Evolutionary conservation across 306 rosid genomes (phyloP), one percentile per base, ranked within the genome.

Genomic region (Parietaria judaica): DNA sequence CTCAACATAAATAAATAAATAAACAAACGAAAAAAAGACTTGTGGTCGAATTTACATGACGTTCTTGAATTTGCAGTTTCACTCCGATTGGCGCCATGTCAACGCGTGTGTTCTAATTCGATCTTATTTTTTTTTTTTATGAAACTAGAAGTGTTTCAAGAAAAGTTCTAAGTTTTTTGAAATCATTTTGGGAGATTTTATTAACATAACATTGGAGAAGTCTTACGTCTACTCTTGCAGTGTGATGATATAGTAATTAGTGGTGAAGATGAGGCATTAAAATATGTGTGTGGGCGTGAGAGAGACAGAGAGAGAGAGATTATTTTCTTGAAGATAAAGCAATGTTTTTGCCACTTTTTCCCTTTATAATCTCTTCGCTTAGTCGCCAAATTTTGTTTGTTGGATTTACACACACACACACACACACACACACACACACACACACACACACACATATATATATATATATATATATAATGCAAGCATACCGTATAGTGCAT

Each of bases 301-400:
- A n/a, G n/a, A n/a, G n/a, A n/a, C n/a, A n/a, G n/a, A n/a, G n/a
- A n/a, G n/a, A n/a, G n/a, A n/a, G 8, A 58, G 35, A 6, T 41
- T 11, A 8, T 12, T 52, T 17, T 48, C 83, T 80, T 82, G 72
- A 79, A 72, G 76, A 63, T 57, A 69, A 77, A 79, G 57, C 76
- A 70, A 58, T 56, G 4, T 50, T 49, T 16, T 64, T 49, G n/a
- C 15, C 48, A 43, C 14, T 12, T 36, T 66, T 65, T 49, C 37
- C 14, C 54, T 60, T 15, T 74, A 8, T 59, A 60, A 76, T 84
- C 80, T 73, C 86, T 82, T 90, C 68, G 73, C 97, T 79, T 90
- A 57, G 90, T 84, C 94, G 94, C 71, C 90, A 84, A 78, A 23
- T 71, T 67, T 63, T 70, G 71, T 74, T 81, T 63, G 83, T 75